Conservation (phyloP, 768 basidiomycete genomes). For the Cubamyces lactineus region DNA sequence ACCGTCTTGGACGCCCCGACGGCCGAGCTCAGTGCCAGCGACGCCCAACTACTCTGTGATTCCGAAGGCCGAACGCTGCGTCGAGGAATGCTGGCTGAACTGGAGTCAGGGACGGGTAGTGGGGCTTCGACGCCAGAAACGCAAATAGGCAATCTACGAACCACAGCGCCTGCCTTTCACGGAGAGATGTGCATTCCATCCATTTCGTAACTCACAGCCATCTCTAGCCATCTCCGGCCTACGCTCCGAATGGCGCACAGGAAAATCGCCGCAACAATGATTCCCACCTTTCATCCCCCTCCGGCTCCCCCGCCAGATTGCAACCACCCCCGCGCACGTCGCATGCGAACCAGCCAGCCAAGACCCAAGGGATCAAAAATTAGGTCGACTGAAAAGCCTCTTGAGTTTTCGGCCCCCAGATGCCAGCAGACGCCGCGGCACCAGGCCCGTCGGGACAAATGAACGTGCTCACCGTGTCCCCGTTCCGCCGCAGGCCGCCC, state of each 20-base stretch:
- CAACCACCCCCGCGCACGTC: not conserved
- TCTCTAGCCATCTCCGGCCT: not conserved
- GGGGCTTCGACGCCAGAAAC: not conserved
- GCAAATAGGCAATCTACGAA: not conserved
- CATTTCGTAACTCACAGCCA: not conserved
- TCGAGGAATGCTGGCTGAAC: too few relatives aligned
- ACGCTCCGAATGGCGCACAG: too few relatives aligned
- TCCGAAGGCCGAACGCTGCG: too few relatives aligned
- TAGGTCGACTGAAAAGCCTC: too few relatives aligned
- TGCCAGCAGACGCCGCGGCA: not conserved
- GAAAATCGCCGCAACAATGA: not conserved
- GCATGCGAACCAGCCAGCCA: too few relatives aligned
- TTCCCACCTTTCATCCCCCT: not conserved
- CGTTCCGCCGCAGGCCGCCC: conserved; percentile 1
- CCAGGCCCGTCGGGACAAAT: not conserved
- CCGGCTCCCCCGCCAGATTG: too few relatives aligned
- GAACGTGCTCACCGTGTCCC: not conserved
- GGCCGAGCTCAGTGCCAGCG: too few relatives aligned
- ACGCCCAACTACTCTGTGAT: too few relatives aligned
- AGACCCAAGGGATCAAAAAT: not conserved
- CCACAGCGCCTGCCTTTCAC: conserved; percentile 2
- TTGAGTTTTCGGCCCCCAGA: not conserved
- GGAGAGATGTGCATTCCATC: not conserved
- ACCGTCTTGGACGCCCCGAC: too few relatives aligned
- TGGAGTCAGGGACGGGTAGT: not conserved